Base-by-base conservation (phyloP, 2,329 filamentous ascomycete genomes). In the Aspergillus aculeatinus region DNA sequence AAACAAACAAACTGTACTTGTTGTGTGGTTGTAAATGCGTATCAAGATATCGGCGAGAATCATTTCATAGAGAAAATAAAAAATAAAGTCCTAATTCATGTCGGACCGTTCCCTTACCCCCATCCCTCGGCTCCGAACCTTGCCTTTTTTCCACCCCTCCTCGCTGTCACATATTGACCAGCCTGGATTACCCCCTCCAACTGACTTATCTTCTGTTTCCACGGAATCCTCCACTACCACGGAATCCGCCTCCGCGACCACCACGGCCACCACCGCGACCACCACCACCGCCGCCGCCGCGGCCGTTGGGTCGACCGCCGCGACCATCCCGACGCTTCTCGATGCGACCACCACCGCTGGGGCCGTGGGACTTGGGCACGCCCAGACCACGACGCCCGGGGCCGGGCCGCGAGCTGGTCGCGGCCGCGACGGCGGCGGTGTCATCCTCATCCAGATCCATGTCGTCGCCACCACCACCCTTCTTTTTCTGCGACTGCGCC, bases 401-500 rank as follows among this genome's bases (percentile, higher is more conserved):
- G 29, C 60, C 60, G 33, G 48, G 50, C 12, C 57, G 44, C 39
- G 59, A 58, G 27, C 59, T 60, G 16, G 54, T 50, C 14, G 55
- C 27, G 10, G 51, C 49, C 23, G 60, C 50, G 23, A 39, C 56
- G 42, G 57, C 23, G 10, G 66, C 67, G 12, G 68, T 64, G 27
- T 69, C 64, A 21, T 66, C 64, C 14, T 69, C 69, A 39, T 68
- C 68, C 19, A 79, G 74, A 65, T 82, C 80, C 63, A 81, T 70
- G 53, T 80, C 78, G 65, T 76, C 75, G 44, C 70, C 73, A 21
- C 78, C 76, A 60, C 68, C 71, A 61, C 60, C 72, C 57, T 70
- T 67, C 35, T 64, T 75, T 62, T 73, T 71, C 59, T 74, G 67
- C 57, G 72, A 68, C 76, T 81, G 75, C 57, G 81, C 83, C 70